These are phyloP conservation scores for Vigna radiata DNA, from an alignment of 306 rosid genomes.

Conservation along the genomic window DNA sequence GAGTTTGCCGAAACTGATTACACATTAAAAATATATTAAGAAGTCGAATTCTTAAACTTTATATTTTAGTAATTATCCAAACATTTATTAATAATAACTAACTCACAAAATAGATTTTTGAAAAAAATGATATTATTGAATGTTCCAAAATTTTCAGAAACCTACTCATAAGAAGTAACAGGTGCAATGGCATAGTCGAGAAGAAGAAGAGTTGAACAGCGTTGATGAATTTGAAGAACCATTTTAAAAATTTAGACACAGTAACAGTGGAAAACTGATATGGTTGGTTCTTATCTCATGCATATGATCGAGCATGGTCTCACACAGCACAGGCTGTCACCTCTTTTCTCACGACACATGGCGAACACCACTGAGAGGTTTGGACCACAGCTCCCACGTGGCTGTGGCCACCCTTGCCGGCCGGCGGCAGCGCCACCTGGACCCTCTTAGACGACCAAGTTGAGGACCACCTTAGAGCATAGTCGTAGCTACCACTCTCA, in stretches of 20 bases:
- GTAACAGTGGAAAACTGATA: background rate
- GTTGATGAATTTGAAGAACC: too few species aligned
- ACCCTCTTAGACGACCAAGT: conserved; percentile 27
- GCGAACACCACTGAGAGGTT: conserved; percentile 42
- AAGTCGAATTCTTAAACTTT: too few species aligned
- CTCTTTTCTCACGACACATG: conserved; percentile 54
- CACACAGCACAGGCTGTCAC: conserved; percentile 57
- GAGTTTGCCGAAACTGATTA: too few species aligned
- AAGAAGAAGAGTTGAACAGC: too few species aligned
- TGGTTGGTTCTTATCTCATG: background rate
- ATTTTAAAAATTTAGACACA: background rate
- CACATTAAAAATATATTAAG: too few species aligned
- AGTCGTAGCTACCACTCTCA: conserved; percentile 38
- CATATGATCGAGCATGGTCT: background rate
- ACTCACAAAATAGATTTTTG: too few species aligned
- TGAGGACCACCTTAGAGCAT: conserved; percentile 66
- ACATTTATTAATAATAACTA: too few species aligned
- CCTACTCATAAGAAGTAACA: too few species aligned
- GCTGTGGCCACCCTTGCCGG: conserved; percentile 69
- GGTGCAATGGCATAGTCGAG: too few species aligned
- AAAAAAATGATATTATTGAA: too few species aligned
- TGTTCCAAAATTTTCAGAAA: too few species aligned
- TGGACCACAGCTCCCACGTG: conserved; percentile 84
- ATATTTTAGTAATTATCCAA: too few species aligned
- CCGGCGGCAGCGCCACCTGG: conserved; percentile 59